A percentile compares a stretch with the other conserved stretches of the same genome.
These are phyloP conservation scores for Cicer arietinum DNA, from an alignment of 306 rosid species.

Conservation along the genomic window DNA sequence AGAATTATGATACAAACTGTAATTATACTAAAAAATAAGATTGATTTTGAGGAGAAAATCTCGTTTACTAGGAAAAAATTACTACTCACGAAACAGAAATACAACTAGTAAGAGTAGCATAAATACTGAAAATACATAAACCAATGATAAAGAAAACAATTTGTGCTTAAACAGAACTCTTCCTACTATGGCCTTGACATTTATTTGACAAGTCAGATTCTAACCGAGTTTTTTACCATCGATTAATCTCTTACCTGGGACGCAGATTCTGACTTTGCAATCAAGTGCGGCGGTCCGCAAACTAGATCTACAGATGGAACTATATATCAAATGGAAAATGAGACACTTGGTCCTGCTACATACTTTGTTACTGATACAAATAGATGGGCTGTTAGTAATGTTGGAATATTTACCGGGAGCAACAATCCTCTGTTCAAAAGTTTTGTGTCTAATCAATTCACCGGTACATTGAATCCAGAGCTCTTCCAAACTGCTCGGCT, in stretches of 20 bases:
- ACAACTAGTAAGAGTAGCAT: no score
- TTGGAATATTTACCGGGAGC: conserved; percentile 56
- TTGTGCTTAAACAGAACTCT: no score
- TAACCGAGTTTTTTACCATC: neutral
- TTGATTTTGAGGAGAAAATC: no score
- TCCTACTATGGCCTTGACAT: no score
- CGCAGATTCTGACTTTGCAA: conserved; percentile 68
- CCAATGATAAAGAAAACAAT: no score
- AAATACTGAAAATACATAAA: no score
- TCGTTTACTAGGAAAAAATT: no score
- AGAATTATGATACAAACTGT: no score
- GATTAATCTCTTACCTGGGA: conserved; percentile 3
- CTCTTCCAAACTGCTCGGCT: conserved; percentile 72
- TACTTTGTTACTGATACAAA: conserved; percentile 60
- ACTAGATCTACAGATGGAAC: conserved; percentile 47
- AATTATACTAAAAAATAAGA: no score
- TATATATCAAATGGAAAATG: conserved; percentile 58
- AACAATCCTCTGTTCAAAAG: conserved; percentile 40
- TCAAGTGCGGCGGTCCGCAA: conserved; percentile 73
- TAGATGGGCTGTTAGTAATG: conserved; percentile 81
- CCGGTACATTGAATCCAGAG: conserved; percentile 54
- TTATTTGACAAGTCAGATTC: no score
- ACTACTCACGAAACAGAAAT: no score
- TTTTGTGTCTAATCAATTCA: conserved; percentile 50
- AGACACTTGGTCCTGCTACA: conserved; percentile 70